Percentiles rank a stretch among this genome's conserved stretches.
Conservation (phyloP, 2,329 filamentous ascomycete species). For the Lecanoromycetidae sp. region DNA sequence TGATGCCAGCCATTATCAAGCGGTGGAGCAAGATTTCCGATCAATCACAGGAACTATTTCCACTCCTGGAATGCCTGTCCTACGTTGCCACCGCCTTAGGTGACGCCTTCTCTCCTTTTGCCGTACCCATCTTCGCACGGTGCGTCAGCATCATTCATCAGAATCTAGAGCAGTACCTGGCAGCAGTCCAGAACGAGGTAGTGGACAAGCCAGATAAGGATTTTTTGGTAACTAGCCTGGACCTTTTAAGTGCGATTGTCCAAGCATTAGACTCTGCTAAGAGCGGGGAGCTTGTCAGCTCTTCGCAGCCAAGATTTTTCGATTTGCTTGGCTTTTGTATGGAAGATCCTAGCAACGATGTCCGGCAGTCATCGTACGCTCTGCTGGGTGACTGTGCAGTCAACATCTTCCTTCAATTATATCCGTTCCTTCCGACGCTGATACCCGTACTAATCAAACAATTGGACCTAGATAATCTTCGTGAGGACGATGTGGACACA, state of each 20-base stretch:
- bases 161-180: conserved; percentile 71
- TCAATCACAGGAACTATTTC: conserved; percentile 85
- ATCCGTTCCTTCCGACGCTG: conserved; percentile 58
- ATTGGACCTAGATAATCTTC: conserved; percentile 65
- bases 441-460: conserved; percentile 73
- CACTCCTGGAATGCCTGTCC: conserved; percentile 87
- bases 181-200: conserved; percentile 53
- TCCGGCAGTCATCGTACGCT: conserved; percentile 90
- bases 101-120: conserved; percentile 70
- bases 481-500: conserved; percentile 69
- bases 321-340: conserved; percentile 84
- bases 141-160: conserved; percentile 85
- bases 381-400: conserved; percentile 89
- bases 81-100: conserved; percentile 84
- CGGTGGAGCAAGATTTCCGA: conserved; percentile 81
- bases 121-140: conserved; percentile 71
- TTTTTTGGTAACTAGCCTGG: conserved; percentile 88
- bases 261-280: conserved; percentile 68
- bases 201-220: conserved; percentile 85
- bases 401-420: conserved; percentile 74
- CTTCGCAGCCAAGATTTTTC: conserved; percentile 73
- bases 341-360: conserved; percentile 81
- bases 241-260: conserved; percentile 83
- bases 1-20: conserved; percentile 87
- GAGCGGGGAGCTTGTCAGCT: conserved; percentile 63